A percentile compares a stretch with the other conserved stretches of the same genome.
Evolutionary conservation across 108 stramenopile genomes (phyloP).

Genomic region (Cyclostephanos invisitatus): DNA sequence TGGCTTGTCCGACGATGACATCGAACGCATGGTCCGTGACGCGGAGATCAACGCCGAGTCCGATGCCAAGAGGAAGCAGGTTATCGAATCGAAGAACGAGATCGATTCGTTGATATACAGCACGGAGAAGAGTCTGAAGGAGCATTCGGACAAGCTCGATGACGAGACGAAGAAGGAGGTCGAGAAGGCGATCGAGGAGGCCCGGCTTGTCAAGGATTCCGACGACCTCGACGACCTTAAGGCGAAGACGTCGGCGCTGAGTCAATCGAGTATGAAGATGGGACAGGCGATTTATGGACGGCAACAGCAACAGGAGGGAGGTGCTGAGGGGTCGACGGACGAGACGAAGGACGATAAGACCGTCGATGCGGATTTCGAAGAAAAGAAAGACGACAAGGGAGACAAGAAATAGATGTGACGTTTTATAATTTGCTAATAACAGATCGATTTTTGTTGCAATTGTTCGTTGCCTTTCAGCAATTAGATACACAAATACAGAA

Average conservation of each 20-base stretch:
- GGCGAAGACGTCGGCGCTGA: conserved; percentile 91
- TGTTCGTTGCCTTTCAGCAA: background rate
- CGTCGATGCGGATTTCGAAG: conserved; percentile 94
- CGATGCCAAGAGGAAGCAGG: conserved; percentile 90
- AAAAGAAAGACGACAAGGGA: conserved; percentile 80
- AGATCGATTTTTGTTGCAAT: background rate
- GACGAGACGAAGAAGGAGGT: conserved; percentile 92
- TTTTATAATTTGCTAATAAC: background rate
- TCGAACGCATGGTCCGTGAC: conserved; percentile 99
- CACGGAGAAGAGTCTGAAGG: conserved; percentile 81
- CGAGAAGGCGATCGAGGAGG: conserved; percentile 89
- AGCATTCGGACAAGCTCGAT: conserved; percentile 93
- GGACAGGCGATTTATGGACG: conserved; percentile 98
- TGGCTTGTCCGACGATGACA: conserved; percentile 97
- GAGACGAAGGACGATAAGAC: conserved; percentile 89
- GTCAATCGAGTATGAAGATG: conserved; percentile 95
- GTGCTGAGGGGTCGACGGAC: conserved; percentile 28
- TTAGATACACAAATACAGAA: background rate
- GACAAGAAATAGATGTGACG: conserved; percentile 26
- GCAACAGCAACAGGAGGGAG: conserved; percentile 54
- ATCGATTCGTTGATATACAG: conserved; percentile 94
- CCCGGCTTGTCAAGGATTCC: conserved; percentile 85
- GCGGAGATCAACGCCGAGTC: conserved; percentile 97
- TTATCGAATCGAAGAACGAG: conserved; percentile 97
- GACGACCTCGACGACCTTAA: conserved; percentile 90